Evolutionary conservation across 1,139 yeast genomes (phyloP).

Genomic region (Blastobotrys niveus): DNA sequence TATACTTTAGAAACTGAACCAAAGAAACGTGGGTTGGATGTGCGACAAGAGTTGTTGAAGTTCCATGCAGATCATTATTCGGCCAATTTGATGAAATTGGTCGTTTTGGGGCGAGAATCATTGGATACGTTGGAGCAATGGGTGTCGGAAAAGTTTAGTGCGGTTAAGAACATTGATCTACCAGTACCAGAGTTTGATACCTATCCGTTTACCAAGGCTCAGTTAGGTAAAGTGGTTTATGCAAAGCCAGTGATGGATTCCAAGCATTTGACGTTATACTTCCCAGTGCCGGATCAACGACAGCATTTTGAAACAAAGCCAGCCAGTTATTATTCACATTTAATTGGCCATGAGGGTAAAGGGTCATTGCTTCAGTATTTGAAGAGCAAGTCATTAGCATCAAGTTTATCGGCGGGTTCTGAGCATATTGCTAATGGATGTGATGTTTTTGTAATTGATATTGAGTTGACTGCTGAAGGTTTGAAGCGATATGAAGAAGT

Average conservation of each 20-base stretch:
- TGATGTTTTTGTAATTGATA: slow-evolving; percentile 58
- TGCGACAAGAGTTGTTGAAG: slow-evolving; percentile 60
- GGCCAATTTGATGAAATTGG: slow-evolving; percentile 79
- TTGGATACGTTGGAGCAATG: slow-evolving; percentile 64
- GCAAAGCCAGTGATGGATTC: slow-evolving; percentile 82
- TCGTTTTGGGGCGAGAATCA: slow-evolving; percentile 74
- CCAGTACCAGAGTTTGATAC: slow-evolving; percentile 47
- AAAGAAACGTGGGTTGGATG: slow-evolving; percentile 46
- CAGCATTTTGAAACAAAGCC: slow-evolving; percentile 65
- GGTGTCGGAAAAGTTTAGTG: slow-evolving; percentile 64
- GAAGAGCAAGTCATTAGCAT: slow-evolving; percentile 74
- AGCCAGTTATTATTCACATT: slow-evolving; percentile 63
- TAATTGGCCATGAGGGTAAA: slow-evolving; percentile 85
- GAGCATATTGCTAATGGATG: slow-evolving; percentile 64
- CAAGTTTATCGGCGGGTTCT: slow-evolving; percentile 68
- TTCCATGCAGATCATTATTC: slow-evolving; percentile 57
- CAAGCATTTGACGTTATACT: slow-evolving; percentile 59
- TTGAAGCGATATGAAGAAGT: slow-evolving; percentile 57
- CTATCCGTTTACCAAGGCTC: slow-evolving; percentile 41
- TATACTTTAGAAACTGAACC: slow-evolving; percentile 58
- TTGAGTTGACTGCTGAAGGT: slow-evolving; percentile 75
- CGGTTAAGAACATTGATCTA: slow-evolving; percentile 51
- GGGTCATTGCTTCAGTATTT: slow-evolving; percentile 72
- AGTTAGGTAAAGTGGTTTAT: slow-evolving; percentile 50
- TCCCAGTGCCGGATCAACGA: slow-evolving; percentile 69